Conservation (phyloP, 208 protist species). For the Wallacemonas sp. region DNA sequence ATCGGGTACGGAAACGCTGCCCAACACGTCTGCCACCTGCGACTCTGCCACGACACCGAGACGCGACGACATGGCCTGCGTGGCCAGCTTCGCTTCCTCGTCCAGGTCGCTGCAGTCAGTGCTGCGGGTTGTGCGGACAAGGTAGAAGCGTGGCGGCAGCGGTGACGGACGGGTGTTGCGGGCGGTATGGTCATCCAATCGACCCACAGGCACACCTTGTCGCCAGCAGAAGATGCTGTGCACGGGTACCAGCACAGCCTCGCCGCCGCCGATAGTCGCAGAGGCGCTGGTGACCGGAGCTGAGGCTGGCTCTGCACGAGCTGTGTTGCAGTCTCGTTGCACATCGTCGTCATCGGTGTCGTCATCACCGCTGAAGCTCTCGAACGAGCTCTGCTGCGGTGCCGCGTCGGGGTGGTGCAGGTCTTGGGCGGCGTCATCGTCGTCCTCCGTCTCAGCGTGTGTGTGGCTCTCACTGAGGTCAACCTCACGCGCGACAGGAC, state of each 20-base stretch:
- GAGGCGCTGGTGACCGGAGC: neutral
- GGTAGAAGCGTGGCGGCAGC: neutral
- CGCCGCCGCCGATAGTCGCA: neutral
- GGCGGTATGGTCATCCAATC: neutral
- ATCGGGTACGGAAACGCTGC: neutral
- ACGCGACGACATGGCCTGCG: neutral
- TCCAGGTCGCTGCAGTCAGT: neutral
- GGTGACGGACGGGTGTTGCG: neutral
- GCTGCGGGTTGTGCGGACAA: constrained; percentile 2
- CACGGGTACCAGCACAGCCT: neutral
- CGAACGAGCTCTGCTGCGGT: neutral
- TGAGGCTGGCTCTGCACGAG: no score
- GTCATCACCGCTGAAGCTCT: neutral
- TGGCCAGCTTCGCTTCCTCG: neutral
- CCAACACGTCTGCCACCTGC: constrained; percentile 1
- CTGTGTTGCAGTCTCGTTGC: neutral
- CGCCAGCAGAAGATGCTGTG: constrained; percentile 6
- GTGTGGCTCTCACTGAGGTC: neutral
- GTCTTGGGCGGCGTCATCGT: neutral
- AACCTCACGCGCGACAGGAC: neutral
- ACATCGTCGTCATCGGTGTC: neutral
- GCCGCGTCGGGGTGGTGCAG: neutral
- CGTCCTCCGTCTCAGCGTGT: neutral
- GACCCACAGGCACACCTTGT: neutral
- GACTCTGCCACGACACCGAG: neutral